Evolutionary conservation across 345 rosid species (phyloP).

Genomic region (Aegle marmelos): DNA sequence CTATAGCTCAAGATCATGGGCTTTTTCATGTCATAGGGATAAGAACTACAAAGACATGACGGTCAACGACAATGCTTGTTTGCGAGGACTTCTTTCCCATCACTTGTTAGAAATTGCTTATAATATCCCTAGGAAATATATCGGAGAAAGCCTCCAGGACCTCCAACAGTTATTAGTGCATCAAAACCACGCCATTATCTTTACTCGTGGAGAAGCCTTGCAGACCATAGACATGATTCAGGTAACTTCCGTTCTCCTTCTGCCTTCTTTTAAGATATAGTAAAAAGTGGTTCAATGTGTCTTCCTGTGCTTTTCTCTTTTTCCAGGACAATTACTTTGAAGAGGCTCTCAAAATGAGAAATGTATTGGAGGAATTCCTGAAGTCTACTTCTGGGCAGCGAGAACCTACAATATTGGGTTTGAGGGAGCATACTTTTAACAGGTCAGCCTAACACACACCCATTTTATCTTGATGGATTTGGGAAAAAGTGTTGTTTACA

Average conservation of each 20-base stretch:
- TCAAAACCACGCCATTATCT: constrained; percentile 97
- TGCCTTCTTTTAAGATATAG: constrained; percentile 11
- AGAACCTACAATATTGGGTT: constrained; percentile 83
- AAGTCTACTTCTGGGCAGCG: constrained; percentile 47
- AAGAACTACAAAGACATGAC: not conserved
- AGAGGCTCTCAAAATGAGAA: constrained; percentile 98
- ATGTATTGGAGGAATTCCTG: constrained; percentile 73
- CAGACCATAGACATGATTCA: constrained; percentile 99
- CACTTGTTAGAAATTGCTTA: not conserved
- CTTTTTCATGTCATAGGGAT: not conserved
- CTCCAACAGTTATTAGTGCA: constrained; percentile 89
- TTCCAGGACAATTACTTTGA: constrained; percentile 94
- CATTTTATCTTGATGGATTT: not conserved
- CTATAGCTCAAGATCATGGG: not conserved
- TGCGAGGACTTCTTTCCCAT: not conserved
- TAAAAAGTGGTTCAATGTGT: constrained; percentile 6
- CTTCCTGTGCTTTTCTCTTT: constrained; percentile 19
- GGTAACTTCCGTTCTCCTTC: constrained; percentile 29
- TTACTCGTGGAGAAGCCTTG: constrained; percentile 97
- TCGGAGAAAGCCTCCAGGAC: constrained; percentile 94
- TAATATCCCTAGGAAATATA: constrained; percentile 68
- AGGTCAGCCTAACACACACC: constrained; percentile 47
- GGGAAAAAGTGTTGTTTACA: not conserved
- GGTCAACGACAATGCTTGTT: not conserved
- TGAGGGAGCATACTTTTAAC: constrained; percentile 95